These are phyloP conservation scores for Eleusine indica DNA, from an alignment of 176 grass and related monocot species.

Conservation along the genomic window DNA sequence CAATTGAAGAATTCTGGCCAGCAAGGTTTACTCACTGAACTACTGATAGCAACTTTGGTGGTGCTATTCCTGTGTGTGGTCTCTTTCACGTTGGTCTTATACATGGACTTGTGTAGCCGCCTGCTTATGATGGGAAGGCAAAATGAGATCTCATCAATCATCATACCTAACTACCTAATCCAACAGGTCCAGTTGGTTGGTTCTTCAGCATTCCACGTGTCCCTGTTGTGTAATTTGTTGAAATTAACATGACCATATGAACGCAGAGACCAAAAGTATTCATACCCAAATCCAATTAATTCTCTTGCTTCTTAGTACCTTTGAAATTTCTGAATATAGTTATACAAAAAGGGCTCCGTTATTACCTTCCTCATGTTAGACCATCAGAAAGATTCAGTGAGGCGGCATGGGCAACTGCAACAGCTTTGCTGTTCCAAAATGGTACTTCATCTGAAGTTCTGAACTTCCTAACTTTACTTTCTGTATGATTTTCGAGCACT, in stretches of 20 bases:
- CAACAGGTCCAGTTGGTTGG: constrained; percentile 32
- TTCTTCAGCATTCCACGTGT: constrained; percentile 20
- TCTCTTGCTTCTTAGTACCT: background rate
- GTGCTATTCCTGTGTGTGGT: background rate
- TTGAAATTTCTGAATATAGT: constrained; percentile 13
- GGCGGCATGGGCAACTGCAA: constrained; percentile 52
- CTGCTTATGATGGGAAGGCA: constrained; percentile 28
- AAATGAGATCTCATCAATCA: constrained; percentile 25
- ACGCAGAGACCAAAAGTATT: constrained; percentile 27
- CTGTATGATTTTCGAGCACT: background rate
- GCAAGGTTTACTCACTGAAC: constrained; percentile 29
- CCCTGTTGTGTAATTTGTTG: background rate
- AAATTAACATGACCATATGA: constrained; percentile 18
- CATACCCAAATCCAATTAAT: constrained; percentile 29
- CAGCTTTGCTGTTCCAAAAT: constrained; percentile 38
- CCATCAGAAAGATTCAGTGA: constrained; percentile 12
- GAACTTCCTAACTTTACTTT: background rate
- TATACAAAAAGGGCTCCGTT: constrained; percentile 28
- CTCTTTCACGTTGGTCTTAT: constrained; percentile 19
- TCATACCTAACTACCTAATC: constrained; percentile 21
- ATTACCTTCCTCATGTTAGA: constrained; percentile 14
- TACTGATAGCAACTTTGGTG: constrained; percentile 6
- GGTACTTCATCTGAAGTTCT: constrained; percentile 33
- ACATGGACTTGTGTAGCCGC: background rate
- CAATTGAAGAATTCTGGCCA: constrained; percentile 6